phyloP scores from a whole-genome alignment of 2,329 filamentous ascomycete genomes.

The Neopestalotiopsis sp. region DNA sequence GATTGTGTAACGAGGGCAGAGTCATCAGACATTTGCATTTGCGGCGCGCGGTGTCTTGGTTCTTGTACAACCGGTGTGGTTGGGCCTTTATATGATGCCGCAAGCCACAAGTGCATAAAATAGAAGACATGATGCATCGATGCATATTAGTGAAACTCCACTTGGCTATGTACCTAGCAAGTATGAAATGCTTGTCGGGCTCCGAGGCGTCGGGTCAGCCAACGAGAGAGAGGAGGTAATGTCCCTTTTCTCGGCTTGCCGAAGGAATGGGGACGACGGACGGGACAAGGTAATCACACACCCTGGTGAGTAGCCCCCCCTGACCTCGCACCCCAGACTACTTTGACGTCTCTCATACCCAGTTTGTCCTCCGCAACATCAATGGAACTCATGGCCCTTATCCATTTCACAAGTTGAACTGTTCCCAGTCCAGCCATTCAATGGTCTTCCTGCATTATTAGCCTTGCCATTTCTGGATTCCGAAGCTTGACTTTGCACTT shows the following conservation, averaged over 20 bases:
- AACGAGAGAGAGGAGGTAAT: not conserved
- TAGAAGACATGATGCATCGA: not conserved
- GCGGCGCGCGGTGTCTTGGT: too few relatives aligned
- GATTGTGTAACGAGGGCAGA: not conserved
- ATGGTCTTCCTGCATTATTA: constrained; percentile 19
- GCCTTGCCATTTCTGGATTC: constrained; percentile 20
- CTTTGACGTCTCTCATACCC: too few relatives aligned
- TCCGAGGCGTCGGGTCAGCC: not conserved
- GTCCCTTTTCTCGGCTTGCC: not conserved
- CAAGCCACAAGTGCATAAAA: not conserved
- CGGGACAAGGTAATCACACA: not conserved
- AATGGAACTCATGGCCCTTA: not conserved
- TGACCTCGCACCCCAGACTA: too few relatives aligned
- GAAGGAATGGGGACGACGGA: not conserved
- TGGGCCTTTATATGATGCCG: not conserved
- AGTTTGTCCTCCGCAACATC: not conserved
- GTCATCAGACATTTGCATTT: too few relatives aligned
- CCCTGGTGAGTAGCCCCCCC: too few relatives aligned
- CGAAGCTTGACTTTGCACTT: constrained; percentile 22
- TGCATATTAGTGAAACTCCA: not conserved
- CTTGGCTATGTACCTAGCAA: not conserved
- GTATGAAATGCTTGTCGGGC: not conserved
- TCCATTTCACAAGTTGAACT: not conserved
- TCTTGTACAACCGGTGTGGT: not conserved
- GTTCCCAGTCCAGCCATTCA: not conserved